Conservation (phyloP, 441 rosid genomes). For the Populus tomentosa region DNA sequence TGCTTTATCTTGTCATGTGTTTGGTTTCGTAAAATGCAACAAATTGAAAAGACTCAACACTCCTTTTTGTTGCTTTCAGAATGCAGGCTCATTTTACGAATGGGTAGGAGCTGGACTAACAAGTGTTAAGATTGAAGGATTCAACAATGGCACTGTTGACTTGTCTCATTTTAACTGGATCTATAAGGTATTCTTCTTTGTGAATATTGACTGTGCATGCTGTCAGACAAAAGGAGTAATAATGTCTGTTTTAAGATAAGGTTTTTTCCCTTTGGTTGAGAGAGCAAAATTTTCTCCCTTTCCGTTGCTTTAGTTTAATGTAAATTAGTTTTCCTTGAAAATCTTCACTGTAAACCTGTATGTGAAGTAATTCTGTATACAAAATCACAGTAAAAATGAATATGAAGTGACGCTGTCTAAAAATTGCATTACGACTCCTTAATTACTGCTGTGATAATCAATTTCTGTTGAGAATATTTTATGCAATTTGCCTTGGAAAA, state of each 20-base stretch:
- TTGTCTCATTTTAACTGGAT: constrained; percentile 63
- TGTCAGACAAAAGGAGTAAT: background rate
- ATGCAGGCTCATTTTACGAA: constrained; percentile 86
- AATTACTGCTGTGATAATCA: background rate
- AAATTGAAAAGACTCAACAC: background rate
- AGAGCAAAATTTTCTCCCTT: background rate
- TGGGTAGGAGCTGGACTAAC: constrained; percentile 79
- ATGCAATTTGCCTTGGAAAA: background rate
- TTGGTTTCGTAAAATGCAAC: constrained; percentile 1
- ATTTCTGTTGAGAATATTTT: background rate
- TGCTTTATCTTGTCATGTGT: background rate
- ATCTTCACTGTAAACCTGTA: background rate
- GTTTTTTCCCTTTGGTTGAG: background rate
- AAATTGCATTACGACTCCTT: background rate
- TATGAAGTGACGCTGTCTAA: background rate
- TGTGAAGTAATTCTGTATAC: background rate
- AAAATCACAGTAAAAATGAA: background rate
- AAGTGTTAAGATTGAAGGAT: constrained; percentile 67
- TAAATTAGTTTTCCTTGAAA: background rate
- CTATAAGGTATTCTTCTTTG: constrained; percentile 59
- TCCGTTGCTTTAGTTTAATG: background rate
- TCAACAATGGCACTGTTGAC: constrained; percentile 66
- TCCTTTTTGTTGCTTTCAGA: constrained; percentile 41
- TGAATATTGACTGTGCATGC: background rate
- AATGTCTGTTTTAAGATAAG: background rate